Percentiles rank a stretch among this genome's conserved stretches.
Conservation (phyloP, 2,329 filamentous ascomycete species). For the Sclerotinia trifoliorum region DNA sequence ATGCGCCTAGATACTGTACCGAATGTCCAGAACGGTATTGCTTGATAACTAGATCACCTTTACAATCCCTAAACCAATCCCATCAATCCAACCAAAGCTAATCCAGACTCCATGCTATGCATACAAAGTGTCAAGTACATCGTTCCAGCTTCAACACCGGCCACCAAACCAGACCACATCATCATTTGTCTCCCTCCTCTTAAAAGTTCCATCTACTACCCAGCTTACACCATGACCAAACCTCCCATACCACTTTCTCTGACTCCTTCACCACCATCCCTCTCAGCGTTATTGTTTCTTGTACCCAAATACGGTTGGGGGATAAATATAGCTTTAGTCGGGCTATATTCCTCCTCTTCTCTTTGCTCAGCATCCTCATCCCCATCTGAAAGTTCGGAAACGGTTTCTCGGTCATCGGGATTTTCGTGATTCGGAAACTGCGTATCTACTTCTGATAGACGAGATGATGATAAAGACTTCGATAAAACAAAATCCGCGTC, state of each 20-base stretch:
- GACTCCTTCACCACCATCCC: constrained; percentile 1
- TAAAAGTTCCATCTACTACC: neutral
- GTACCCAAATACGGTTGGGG: neutral
- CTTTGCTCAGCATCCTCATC: neutral
- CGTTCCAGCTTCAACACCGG: neutral
- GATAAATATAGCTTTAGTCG: constrained; percentile 6
- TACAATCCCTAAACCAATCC: neutral
- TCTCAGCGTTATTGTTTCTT: constrained; percentile 2
- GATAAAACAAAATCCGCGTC: neutral
- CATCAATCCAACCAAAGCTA: neutral
- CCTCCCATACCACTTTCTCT: constrained; percentile 10
- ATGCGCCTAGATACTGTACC: neutral
- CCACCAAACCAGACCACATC: neutral
- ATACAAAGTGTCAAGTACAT: constrained; percentile 8
- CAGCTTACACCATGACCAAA: constrained; percentile 5
- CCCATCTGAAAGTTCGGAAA: constrained; percentile 1
- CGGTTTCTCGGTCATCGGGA: neutral
- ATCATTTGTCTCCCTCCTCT: neutral
- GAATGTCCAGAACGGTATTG: neutral
- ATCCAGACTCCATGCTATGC: constrained; percentile 17
- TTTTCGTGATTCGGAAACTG: neutral
- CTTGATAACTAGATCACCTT: neutral
- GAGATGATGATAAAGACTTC: neutral
- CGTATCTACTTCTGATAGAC: neutral
- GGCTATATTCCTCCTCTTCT: neutral